Evolutionary conservation across 2,329 filamentous ascomycete species (phyloP).

Genomic region (Neophaeococcomyces mojaviensis): DNA sequence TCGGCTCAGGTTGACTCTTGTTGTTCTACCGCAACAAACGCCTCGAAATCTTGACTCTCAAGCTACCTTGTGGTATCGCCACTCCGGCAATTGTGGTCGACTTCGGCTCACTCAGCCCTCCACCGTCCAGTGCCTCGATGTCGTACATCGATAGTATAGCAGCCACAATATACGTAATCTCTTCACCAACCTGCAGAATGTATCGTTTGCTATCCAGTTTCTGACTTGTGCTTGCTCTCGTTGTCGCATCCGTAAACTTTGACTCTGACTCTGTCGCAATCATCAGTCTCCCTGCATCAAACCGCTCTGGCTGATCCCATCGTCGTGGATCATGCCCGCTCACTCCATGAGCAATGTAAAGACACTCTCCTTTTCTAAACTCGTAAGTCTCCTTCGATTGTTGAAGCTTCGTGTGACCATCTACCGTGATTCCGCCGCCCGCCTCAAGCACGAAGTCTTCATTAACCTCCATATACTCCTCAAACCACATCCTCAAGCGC

Average conservation of each 20-base stretch:
- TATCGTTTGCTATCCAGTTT: constrained; percentile 35
- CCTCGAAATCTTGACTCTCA: constrained; percentile 48
- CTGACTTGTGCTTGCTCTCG: constrained; percentile 23
- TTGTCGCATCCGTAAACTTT: constrained; percentile 36
- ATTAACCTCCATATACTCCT: constrained; percentile 36
- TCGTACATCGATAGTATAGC: constrained; percentile 51
- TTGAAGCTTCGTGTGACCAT: constrained; percentile 16
- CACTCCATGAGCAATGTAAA: constrained; percentile 39
- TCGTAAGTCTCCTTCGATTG: constrained; percentile 31
- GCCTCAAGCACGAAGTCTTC: constrained; percentile 35
- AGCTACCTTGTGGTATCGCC: constrained; percentile 44
- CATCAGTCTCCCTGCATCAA: constrained; percentile 18
- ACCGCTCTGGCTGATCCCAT: constrained; percentile 24
- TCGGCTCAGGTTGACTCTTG: no score
- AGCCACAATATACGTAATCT: constrained; percentile 45
- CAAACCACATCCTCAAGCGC: constrained; percentile 36
- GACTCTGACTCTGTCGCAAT: constrained; percentile 38
- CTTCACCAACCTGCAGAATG: constrained; percentile 44
- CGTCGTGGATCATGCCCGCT: constrained; percentile 35
- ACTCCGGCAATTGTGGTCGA: constrained; percentile 43
- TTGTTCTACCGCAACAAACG: constrained; percentile 20
- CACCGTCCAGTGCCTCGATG: constrained; percentile 36
- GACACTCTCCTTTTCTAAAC: constrained; percentile 35
- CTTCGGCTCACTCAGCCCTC: constrained; percentile 44
- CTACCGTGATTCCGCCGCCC: constrained; percentile 28